Evolutionary conservation across 2,329 filamentous ascomycete genomes (phyloP).

Genomic region (Cladosporium sphaerospermum): DNA sequence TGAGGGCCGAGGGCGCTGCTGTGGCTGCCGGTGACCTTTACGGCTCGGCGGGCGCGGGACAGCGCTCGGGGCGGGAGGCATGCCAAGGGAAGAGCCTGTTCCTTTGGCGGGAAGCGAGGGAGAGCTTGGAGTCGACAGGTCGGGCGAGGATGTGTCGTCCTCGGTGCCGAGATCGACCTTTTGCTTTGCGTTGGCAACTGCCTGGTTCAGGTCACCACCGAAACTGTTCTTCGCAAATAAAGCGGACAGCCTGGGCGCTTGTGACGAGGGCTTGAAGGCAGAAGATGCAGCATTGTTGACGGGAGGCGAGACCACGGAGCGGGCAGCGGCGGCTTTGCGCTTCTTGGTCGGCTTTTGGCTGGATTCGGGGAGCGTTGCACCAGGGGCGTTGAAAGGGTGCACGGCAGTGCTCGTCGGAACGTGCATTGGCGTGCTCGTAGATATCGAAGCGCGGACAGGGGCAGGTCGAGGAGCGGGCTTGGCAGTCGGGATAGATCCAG

Average conservation of each 20-base stretch:
- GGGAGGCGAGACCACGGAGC: conserved; percentile 13
- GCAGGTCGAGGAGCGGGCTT: conserved; percentile 5
- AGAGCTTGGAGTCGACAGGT: conserved; percentile 4
- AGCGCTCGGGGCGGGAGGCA: not conserved
- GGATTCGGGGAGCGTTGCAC: conserved; percentile 11
- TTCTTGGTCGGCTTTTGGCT: conserved; percentile 15
- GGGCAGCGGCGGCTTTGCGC: conserved; percentile 3
- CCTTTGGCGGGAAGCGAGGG: conserved; percentile 3
- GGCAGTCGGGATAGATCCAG: conserved; percentile 14
- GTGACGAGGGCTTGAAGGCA: conserved; percentile 33
- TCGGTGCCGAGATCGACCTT: conserved; percentile 30
- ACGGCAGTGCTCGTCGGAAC: conserved; percentile 17
- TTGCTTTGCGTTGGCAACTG: conserved; percentile 25
- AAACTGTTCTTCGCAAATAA: conserved; percentile 37
- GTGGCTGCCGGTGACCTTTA: conserved; percentile 25
- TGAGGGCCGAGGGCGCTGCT: conserved; percentile 23
- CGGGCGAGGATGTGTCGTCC: conserved; percentile 21
- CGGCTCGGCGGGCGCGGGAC: conserved; percentile 21
- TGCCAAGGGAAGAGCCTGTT: not conserved
- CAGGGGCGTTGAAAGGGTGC: conserved; percentile 26
- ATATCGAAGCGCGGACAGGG: not conserved
- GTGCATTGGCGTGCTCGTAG: not conserved
- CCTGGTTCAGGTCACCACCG: conserved; percentile 32
- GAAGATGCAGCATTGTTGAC: conserved; percentile 3
- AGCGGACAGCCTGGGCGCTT: conserved; percentile 38